Conservation (phyloP, 1,139 yeast genomes). For the Meyerozyma carpophila region DNA sequence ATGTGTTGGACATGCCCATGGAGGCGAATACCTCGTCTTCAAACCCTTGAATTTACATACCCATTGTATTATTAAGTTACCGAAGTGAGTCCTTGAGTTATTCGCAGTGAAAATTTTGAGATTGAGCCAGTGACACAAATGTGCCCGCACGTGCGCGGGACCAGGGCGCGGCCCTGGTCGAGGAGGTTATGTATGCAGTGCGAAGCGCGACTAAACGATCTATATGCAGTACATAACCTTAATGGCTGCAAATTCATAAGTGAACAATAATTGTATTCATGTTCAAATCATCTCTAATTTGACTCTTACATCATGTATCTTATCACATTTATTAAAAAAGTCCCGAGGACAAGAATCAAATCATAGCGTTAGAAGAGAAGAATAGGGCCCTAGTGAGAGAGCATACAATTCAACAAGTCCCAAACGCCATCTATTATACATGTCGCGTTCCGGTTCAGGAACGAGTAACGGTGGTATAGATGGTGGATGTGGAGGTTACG, state of each 20-base stretch:
- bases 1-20: no score
- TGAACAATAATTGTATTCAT: neutral
- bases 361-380: neutral
- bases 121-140: slow-evolving; percentile 1
- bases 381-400: slow-evolving; percentile 1
- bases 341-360: slow-evolving; percentile 1
- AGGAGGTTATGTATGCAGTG: neutral
- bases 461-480: slow-evolving; percentile 33
- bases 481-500: slow-evolving; percentile 32
- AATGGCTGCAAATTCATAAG: neutral
- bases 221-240: no score
- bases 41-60: neutral
- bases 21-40: neutral
- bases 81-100: slow-evolving; percentile 1
- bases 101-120: slow-evolving; percentile 1
- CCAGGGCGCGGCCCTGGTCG: neutral
- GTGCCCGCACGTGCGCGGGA: neutral
- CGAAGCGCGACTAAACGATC: no score
- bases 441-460: slow-evolving; percentile 1
- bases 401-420: slow-evolving; percentile 1
- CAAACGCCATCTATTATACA: slow-evolving; percentile 1
- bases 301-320: neutral
- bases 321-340: neutral
- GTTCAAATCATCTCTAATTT: neutral
- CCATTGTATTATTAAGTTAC: slow-evolving; percentile 1